These are phyloP conservation scores for Teunomyces funiuensis DNA, from an alignment of 805 yeast genomes.

Conservation along the genomic window DNA sequence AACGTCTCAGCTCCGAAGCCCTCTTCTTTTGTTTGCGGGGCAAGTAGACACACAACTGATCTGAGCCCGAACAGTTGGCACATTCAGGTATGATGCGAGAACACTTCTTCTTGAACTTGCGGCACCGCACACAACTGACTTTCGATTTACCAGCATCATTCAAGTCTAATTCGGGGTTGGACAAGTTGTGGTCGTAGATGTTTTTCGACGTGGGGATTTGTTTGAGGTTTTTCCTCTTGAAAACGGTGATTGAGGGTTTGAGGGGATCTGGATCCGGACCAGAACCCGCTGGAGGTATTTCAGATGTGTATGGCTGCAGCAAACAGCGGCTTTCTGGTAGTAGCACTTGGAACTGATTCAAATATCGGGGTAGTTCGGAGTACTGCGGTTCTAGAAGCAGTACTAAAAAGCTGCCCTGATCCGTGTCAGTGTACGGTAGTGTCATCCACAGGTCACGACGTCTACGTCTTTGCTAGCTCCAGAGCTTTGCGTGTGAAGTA, in stretches of 20 bases:
- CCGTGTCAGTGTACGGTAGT: background rate
- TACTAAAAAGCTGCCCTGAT: no score
- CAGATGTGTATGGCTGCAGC: conserved; percentile 9
- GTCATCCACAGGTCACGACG: background rate
- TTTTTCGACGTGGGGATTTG: conserved; percentile 15
- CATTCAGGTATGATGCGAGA: conserved; percentile 33
- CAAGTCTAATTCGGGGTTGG: conserved; percentile 19
- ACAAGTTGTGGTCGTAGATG: conserved; percentile 21
- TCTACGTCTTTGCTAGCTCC: no score
- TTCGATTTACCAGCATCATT: conserved; percentile 21
- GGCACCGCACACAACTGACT: conserved; percentile 31
- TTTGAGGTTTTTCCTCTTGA: conserved; percentile 27
- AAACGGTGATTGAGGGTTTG: conserved; percentile 24
- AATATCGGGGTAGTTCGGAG: conserved; percentile 19
- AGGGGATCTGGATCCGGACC: no score
- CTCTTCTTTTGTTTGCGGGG: conserved; percentile 17
- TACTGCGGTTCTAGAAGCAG: conserved; percentile 10
- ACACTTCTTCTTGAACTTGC: conserved; percentile 31
- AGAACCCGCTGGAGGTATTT: conserved; percentile 2
- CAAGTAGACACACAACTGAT: conserved; percentile 27
- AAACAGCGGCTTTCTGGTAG: conserved; percentile 6
- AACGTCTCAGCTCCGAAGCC: background rate
- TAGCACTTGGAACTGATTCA: conserved; percentile 22
- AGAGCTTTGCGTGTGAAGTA: no score
- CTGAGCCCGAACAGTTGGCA: conserved; percentile 27